Evolutionary conservation across 345 rosid species (phyloP), one percentile per base, ranked within the genome.

Genomic region (Pseudoturritis turrita): DNA sequence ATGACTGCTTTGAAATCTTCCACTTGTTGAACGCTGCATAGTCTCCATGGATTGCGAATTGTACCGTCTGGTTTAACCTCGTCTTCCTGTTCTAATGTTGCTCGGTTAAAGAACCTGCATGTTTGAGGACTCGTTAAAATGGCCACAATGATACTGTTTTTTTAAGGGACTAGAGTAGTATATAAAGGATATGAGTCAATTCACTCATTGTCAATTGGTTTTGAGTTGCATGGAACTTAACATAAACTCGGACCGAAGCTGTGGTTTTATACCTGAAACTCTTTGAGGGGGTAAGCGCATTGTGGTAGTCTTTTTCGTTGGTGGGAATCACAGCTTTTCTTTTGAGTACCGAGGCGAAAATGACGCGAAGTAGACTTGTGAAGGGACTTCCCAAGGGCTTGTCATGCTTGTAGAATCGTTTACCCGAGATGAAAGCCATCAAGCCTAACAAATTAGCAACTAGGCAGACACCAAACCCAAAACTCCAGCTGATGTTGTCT

Each of bases 1-100:
- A 87, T 22, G 4, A 89, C 68, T 3, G 71, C 57, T 68, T 89
- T 89, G 17, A 87, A 79, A 75, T 87, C 87, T 65, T 89, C 96
- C 18, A 85, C 89, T 76, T 87, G 84, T 35, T 71, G 43, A 37
- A 71, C 75, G 10, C 83, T 59, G 76, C 89, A 82, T 37, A 89
- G 47, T 31, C 81, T 82, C 89, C 90, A 85, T 13, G 66, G 74
- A 44, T 60, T 84, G 15, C 68, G 55, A 10, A 73, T 52, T 7
- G 79, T 58, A 11, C 83, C 86, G 2, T 83, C 85, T 56, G 41
- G 37, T 45, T 71, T 50, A 1, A 69, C 46, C 19, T 84, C 89
- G 1, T 77, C 81, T 49, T 82, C 84, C 0, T 70, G 73, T 74
- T 69, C 76, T 40, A 83, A 7, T 0, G 89, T 86, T 50, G 64